phyloP scores from a whole-genome alignment of 352 stramenopile genomes.

The Pythium guiyangense region DNA sequence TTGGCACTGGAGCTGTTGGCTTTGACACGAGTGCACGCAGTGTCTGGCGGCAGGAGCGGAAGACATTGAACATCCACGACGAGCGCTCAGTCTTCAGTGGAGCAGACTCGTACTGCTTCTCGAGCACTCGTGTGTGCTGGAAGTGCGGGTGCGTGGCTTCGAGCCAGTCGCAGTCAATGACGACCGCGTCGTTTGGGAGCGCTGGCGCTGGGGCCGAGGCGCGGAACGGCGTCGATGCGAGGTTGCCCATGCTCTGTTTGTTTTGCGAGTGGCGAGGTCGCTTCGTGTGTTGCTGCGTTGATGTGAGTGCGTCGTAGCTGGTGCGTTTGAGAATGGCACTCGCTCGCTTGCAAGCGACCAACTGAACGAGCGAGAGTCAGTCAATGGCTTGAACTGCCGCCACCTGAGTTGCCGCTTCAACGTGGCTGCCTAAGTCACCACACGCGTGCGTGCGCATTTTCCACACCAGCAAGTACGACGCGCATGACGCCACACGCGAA shows the following conservation, averaged over 20 bases:
- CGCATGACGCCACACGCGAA: background rate
- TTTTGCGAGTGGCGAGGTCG: background rate
- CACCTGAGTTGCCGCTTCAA: too few species aligned
- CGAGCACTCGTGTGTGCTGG: background rate
- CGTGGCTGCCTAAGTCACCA: too few species aligned
- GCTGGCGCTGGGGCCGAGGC: conserved; percentile 5
- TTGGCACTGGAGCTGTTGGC: conserved; percentile 7
- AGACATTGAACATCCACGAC: conserved; percentile 2
- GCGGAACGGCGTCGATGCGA: conserved; percentile 23
- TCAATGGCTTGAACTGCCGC: background rate
- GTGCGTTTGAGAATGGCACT: conserved; percentile 39
- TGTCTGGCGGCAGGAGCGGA: conserved; percentile 11
- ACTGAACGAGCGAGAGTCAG: background rate
- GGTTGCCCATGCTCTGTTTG: conserved; percentile 39
- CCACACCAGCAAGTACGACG: background rate
- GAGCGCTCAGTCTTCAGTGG: background rate
- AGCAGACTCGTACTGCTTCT: conserved; percentile 6
- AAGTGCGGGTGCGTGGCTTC: conserved; percentile 17
- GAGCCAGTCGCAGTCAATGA: conserved; percentile 15
- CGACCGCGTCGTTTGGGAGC: conserved; percentile 11
- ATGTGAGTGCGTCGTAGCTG: conserved; percentile 13
- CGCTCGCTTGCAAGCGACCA: background rate
- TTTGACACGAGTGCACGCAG: conserved; percentile 7
- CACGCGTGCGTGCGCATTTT: conserved; percentile 5
- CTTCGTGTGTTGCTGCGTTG: background rate